These are phyloP conservation scores for Aspergillus ochraceoroseus DNA, from an alignment of 2,329 filamentous ascomycete species.

Conservation along the genomic window DNA sequence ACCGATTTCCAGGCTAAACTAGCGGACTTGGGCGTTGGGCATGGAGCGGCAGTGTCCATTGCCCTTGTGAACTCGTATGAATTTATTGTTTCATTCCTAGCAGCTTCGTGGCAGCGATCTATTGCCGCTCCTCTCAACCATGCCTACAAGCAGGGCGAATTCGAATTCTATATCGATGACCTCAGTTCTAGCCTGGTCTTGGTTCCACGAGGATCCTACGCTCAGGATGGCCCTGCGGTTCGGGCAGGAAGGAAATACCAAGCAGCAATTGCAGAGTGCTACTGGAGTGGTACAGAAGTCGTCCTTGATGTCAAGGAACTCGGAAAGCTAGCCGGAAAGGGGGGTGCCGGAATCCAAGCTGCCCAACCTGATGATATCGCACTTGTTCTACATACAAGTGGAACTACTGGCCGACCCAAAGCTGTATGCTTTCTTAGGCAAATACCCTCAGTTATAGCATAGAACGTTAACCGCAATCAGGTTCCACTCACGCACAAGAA, in stretches of 20 bases:
- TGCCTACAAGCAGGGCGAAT: constrained; percentile 82
- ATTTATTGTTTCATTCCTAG: constrained; percentile 81
- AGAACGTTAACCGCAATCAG: constrained; percentile 32
- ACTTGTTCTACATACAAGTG: constrained; percentile 76
- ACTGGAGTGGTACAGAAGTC: constrained; percentile 68
- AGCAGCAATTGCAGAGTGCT: constrained; percentile 80
- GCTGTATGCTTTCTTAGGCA: constrained; percentile 52
- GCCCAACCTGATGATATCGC: constrained; percentile 74
- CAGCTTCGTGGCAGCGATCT: constrained; percentile 75
- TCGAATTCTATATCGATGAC: constrained; percentile 89
- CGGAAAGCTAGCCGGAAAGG: constrained; percentile 59
- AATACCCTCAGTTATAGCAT: not conserved
- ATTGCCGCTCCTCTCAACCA: constrained; percentile 84
- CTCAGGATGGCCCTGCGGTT: constrained; percentile 64
- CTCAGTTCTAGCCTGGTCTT: constrained; percentile 73
- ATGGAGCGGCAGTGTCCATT: constrained; percentile 70
- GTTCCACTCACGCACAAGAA: constrained; percentile 77
- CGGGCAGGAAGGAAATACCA: constrained; percentile 72
- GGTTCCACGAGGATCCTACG: constrained; percentile 66
- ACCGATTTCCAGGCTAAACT: constrained; percentile 70
- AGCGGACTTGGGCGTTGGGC: constrained; percentile 65
- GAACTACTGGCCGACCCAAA: constrained; percentile 79
- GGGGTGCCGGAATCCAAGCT: constrained; percentile 45
- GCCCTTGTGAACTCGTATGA: constrained; percentile 80
- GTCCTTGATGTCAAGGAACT: constrained; percentile 71